These are phyloP conservation scores for Esteya vermicola DNA, from an alignment of 2,329 filamentous ascomycete species.

Conservation along the genomic window DNA sequence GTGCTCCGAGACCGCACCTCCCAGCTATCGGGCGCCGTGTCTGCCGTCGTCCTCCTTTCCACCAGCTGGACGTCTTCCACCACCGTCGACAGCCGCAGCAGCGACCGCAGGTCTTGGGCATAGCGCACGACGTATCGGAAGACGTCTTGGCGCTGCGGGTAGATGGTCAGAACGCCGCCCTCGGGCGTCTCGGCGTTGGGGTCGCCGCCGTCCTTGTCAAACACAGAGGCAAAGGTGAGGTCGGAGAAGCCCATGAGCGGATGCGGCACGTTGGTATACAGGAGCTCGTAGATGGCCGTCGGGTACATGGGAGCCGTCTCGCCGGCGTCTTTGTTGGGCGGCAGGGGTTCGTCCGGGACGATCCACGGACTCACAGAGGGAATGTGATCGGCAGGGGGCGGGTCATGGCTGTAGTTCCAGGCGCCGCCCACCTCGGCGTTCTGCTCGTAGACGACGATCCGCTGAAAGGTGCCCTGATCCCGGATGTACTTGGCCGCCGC, in stretches of 20 bases:
- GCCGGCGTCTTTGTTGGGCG: conserved; percentile 20
- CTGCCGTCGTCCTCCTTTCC: not conserved
- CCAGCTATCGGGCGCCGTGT: conserved; percentile 41
- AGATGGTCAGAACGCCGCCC: conserved; percentile 36
- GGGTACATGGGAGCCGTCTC: conserved; percentile 45
- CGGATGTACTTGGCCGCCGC: conserved; percentile 67
- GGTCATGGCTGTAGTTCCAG: conserved; percentile 61
- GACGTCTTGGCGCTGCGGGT: conserved; percentile 59
- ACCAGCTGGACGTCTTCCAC: conserved; percentile 44
- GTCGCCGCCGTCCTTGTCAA: conserved; percentile 12
- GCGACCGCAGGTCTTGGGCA: conserved; percentile 47
- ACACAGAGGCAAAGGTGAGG: conserved; percentile 37
- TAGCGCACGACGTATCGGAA: conserved; percentile 62
- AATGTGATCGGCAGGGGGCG: conserved; percentile 33
- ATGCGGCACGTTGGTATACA: conserved; percentile 81
- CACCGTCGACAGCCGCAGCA: conserved; percentile 57
- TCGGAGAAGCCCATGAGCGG: conserved; percentile 71
- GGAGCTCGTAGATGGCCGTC: conserved; percentile 68
- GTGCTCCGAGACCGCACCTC: conserved; percentile 35
- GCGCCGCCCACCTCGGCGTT: conserved; percentile 63
- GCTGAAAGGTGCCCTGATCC: conserved; percentile 52
- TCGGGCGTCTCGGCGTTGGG: not conserved
- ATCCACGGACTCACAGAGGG: conserved; percentile 56
- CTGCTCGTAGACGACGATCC: conserved; percentile 71
- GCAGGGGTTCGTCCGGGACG: conserved; percentile 48